Percentiles rank a stretch among this genome's conserved stretches.
phyloP scores from a whole-genome alignment of 768 basidiomycete species.

The Sporobolomyces phaffii region DNA sequence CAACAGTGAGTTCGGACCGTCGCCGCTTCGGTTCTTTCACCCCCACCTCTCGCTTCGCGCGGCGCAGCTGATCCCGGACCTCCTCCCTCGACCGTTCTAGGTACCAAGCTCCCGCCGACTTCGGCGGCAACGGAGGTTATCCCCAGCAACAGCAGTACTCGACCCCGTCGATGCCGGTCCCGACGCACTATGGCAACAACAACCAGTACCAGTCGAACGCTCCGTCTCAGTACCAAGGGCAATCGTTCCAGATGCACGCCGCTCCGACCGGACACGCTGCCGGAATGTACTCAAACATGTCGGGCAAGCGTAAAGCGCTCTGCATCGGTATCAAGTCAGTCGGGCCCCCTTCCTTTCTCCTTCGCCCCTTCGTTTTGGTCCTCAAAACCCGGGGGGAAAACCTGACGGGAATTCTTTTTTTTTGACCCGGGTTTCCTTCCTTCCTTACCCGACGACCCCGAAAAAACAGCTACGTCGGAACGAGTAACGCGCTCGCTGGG shows the following conservation, averaged over 20 bases:
- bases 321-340: constrained; percentile 65
- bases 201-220: constrained; percentile 16
- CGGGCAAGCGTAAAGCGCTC: constrained; percentile 77
- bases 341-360: not conserved
- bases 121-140: constrained; percentile 2
- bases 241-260: constrained; percentile 37
- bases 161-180: constrained; percentile 3
- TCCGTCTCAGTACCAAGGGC: constrained; percentile 38
- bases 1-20: constrained; percentile 13
- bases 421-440: not conserved
- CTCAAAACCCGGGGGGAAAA: no score
- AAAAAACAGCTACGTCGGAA: constrained; percentile 66
- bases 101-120: constrained; percentile 17
- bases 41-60: not conserved
- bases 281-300: constrained; percentile 44
- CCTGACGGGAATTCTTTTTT: no score
- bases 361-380: no score
- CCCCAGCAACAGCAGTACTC: constrained; percentile 24
- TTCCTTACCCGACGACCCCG: not conserved
- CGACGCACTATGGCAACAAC: constrained; percentile 24
- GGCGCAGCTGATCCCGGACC: not conserved
- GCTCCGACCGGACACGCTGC: constrained; percentile 29
- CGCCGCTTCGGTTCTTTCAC: not conserved
- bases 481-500: constrained; percentile 62
- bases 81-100: no score